Evolutionary conservation across 495 filamentous ascomycete genomes (phyloP).

Genomic region (Cenococcum geophilum): DNA sequence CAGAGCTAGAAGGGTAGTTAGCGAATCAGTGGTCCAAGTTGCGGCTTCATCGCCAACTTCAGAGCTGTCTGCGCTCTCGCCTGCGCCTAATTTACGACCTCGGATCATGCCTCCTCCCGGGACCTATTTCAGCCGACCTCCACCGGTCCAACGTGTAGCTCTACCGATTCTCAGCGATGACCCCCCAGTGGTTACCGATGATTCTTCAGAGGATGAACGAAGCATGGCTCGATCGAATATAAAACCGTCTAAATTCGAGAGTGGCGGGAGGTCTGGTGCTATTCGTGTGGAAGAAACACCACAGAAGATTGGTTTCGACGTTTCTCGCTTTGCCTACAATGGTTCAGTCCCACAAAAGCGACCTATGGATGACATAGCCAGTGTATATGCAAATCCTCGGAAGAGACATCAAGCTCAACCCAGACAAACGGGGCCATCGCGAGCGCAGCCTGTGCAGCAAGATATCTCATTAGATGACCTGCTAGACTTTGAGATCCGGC

Average conservation of each 20-base stretch:
- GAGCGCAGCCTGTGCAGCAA: conserved; percentile 33
- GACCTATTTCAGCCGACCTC: conserved; percentile 60
- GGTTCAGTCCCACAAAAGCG: conserved; percentile 35
- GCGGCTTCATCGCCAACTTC: conserved; percentile 46
- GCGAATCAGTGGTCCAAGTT: conserved; percentile 64
- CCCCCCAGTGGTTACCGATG: conserved; percentile 21
- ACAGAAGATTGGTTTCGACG: conserved; percentile 20
- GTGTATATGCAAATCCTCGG: conserved; percentile 34
- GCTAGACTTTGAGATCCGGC: conserved; percentile 45
- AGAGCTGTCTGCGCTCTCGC: conserved; percentile 21
- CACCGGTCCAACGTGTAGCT: conserved; percentile 28
- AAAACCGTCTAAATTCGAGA: conserved; percentile 33
- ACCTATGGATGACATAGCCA: conserved; percentile 43
- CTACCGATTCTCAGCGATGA: conserved; percentile 24
- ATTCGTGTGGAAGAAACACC: conserved; percentile 22
- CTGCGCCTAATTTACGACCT: conserved; percentile 6
- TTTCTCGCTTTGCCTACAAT: conserved; percentile 20
- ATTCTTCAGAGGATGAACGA: conserved; percentile 28
- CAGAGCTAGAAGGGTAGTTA: background rate
- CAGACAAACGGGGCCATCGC: conserved; percentile 51
- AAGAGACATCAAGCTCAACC: conserved; percentile 33
- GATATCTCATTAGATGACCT: conserved; percentile 48
- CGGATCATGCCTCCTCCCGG: conserved; percentile 68
- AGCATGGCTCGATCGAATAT: conserved; percentile 32
- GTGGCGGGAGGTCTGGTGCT: conserved; percentile 1